Evolutionary conservation across 2,329 filamentous ascomycete species (phyloP).

Genomic region (Botrytis hyacinthi): DNA sequence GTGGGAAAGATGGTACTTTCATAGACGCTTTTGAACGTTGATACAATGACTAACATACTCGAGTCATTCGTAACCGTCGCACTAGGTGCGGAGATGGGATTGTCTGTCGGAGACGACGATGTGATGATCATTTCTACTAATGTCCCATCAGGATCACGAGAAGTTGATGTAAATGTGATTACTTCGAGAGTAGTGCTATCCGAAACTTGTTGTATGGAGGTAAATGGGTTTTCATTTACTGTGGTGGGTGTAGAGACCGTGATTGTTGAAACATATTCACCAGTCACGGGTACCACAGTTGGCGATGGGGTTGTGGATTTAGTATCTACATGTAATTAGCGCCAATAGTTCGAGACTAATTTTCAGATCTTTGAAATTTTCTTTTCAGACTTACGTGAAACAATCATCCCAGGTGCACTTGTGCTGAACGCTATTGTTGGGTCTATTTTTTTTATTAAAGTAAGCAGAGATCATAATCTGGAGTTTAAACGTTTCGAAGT

Average conservation of each 20-base stretch:
- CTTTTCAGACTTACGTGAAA: background rate
- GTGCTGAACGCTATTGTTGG: background rate
- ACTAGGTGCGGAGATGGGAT: background rate
- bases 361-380: too few species aligned
- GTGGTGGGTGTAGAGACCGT: too few species aligned
- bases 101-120: background rate
- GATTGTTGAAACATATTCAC: background rate
- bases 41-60: background rate
- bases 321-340: background rate
- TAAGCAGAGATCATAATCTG: background rate
- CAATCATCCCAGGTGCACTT: background rate
- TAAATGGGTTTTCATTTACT: too few species aligned
- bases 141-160: background rate
- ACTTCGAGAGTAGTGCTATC: background rate
- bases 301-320: background rate
- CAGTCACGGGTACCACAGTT: background rate
- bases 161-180: background rate
- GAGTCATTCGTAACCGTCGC: background rate
- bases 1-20: background rate
- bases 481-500: background rate
- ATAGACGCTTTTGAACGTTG: slow-evolving; percentile 9
- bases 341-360: too few species aligned
- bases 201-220: background rate
- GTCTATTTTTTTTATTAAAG: too few species aligned
- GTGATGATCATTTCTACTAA: background rate